Evolutionary conservation across 2,329 filamentous ascomycete genomes (phyloP).

Genomic region (Phialophora macrospora): DNA sequence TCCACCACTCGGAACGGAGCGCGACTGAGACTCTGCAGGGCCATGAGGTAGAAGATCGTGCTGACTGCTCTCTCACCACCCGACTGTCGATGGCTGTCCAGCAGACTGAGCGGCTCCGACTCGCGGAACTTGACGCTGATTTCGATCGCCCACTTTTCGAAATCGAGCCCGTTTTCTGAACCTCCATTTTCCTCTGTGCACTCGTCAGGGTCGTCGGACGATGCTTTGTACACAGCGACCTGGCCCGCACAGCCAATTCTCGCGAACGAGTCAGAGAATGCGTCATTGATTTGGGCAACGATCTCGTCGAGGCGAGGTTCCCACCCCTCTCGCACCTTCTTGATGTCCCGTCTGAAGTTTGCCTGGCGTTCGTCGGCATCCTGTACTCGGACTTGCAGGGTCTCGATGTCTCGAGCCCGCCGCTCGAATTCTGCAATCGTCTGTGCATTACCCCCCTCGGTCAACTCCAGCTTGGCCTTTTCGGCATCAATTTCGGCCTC

Average conservation of each 20-base stretch:
- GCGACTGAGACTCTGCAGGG: constrained; percentile 88
- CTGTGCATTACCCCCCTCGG: constrained; percentile 68
- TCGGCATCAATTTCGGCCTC: constrained; percentile 75
- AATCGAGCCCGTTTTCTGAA: constrained; percentile 69
- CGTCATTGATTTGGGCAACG: constrained; percentile 79
- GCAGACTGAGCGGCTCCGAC: constrained; percentile 78
- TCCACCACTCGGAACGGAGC: constrained; percentile 98
- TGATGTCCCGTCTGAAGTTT: constrained; percentile 63
- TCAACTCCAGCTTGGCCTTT: constrained; percentile 75
- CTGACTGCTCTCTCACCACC: constrained; percentile 95
- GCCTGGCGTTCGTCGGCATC: constrained; percentile 61
- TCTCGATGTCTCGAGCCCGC: constrained; percentile 70
- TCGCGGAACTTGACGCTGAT: constrained; percentile 95
- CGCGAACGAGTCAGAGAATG: constrained; percentile 90
- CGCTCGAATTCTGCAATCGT: constrained; percentile 78
- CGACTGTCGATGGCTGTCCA: constrained; percentile 91
- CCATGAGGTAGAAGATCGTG: constrained; percentile 99
- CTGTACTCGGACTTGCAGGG: constrained; percentile 50
- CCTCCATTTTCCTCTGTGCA: constrained; percentile 37
- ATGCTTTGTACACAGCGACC: constrained; percentile 78
- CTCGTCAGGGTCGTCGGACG: constrained; percentile 43
- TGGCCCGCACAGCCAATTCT: constrained; percentile 94
- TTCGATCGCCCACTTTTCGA: constrained; percentile 90
- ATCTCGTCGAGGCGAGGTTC: constrained; percentile 82
- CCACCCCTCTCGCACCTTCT: constrained; percentile 72